phyloP scores from a whole-genome alignment of 2,329 filamentous ascomycete species.

The Teratosphaeria zuluensis region DNA sequence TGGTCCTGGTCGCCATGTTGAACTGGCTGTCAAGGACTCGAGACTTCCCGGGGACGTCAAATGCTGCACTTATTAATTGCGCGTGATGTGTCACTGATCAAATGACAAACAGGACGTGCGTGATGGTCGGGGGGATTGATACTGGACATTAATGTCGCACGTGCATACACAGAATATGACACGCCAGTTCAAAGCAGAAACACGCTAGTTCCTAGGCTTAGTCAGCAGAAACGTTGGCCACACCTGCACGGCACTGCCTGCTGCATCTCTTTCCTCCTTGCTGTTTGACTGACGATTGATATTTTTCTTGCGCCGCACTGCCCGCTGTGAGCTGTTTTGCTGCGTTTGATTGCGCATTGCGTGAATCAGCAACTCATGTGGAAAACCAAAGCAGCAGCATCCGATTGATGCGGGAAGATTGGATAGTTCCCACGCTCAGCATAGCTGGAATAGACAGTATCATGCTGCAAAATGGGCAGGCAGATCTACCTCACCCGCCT shows the following conservation, averaged over 20 bases:
- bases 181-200: too few relatives aligned
- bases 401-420: neutral
- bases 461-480: slow-evolving; percentile 19
- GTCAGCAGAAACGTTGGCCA: too few relatives aligned
- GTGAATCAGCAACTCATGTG: too few relatives aligned
- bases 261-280: too few relatives aligned
- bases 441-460: neutral
- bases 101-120: neutral
- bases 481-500: slow-evolving; percentile 22
- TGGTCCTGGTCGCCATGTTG: slow-evolving; percentile 10
- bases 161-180: too few relatives aligned
- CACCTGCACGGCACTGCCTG: too few relatives aligned
- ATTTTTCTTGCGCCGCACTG: too few relatives aligned
- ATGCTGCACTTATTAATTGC: neutral
- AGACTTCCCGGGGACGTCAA: neutral
- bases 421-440: neutral
- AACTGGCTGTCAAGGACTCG: neutral
- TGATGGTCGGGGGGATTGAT: neutral
- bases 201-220: too few relatives aligned
- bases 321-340: too few relatives aligned
- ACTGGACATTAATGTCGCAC: too few relatives aligned
- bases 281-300: too few relatives aligned
- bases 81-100: neutral
- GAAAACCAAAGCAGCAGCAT: neutral
- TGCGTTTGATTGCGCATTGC: too few relatives aligned